Base-by-base conservation (phyloP, 108 stramenopile genomes). In the Cyclostephanos invisitatus region DNA sequence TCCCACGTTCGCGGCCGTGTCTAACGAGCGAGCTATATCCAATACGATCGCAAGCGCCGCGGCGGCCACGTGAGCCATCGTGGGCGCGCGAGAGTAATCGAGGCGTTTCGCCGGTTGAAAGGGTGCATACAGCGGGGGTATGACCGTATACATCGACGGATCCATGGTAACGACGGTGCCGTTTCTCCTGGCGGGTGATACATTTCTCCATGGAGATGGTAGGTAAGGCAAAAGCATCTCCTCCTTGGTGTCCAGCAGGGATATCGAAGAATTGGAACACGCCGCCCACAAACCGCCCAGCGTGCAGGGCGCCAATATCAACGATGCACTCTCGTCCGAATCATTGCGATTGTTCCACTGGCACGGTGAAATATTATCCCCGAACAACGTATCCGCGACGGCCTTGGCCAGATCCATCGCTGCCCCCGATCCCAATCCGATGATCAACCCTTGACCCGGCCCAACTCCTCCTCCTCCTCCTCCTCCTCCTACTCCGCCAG, bases 371-470 rank as follows among this genome's bases (percentile, higher is more conserved):
- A 15, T 22, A 58, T 48, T 22, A 58, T 48, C 59, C 7, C 56
- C 65, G 59, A 73, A 72, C 29, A 81, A 40, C 2, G 49, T 46
- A 25, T 71, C 66, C 9, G 74, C 68, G 28, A 87, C 67, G 12
- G 83, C 82, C 68, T 91, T 91, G 49, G 86, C 87, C 70, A 91
- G 70, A 83, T 91, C 90, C 61, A 91, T 87, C 25, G 90, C 90
- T 5, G 85, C 75, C 35, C 90, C 90, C 1, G 81, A 80, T 40
- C 90, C 90, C 7, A 91, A 81, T 18, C 84, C 86, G 20, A 89
- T 82, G 6, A 91, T 72, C 17, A 62, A 11, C 29, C 70, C 70
- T 7, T 71, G 55, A 46, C 68, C 68, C 50, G 38, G 25, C 3
- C 38, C 22, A 2, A 51, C 67, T 63, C 61, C 64, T 22, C 68